Base-by-base conservation (phyloP, 2,329 filamentous ascomycete genomes). In the Thermoascus crustaceus region DNA sequence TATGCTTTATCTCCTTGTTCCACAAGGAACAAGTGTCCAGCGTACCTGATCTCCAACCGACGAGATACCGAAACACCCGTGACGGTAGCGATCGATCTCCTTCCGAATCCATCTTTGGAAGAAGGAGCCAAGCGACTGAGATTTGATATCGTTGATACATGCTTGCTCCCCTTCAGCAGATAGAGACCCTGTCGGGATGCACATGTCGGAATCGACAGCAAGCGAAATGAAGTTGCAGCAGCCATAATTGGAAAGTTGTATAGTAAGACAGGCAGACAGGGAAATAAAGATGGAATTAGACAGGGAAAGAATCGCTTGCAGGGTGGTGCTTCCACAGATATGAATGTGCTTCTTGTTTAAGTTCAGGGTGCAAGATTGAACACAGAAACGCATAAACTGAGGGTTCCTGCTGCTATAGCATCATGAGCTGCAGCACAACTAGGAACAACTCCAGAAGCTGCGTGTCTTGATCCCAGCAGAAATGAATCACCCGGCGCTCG, bases 231-330 rank as follows among this genome's bases (percentile, higher is more conserved):
- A 23, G 29, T 40, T 22, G 17, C 13, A 7, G 36, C 32, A 10
- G 40, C 41, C 47, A 51, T 51, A 18, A 21, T 41, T n/a, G 8
- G 13, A 29, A 29, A 7, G 5, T 10, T 13, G 8, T 29, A 13
- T 8, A 29, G 13, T 9, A 24, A 17, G 26, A 17, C 14, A 29
- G n/a, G 7, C 13, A 7, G 26, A 13, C 16, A 16, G 7, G 13
- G 7, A 29, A 29, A 29, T 9, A 29, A 9, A 29, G 18, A 4
- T 29, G 8, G 18, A 16, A 16, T 13, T 29, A 29, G 16, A 13
- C 26, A 16, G 26, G 8, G 3, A 29, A 13, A 27, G n/a, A 9
- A 13, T 29, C 26, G n/a, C 13, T 4, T 16, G 26, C n/a, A n/a
- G n/a, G n/a, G n/a, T n/a, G n/a, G n/a, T n/a, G n/a, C n/a, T n/a